Conservation (phyloP, 768 basidiomycete species). For the Hysterangium stoloniferum region DNA sequence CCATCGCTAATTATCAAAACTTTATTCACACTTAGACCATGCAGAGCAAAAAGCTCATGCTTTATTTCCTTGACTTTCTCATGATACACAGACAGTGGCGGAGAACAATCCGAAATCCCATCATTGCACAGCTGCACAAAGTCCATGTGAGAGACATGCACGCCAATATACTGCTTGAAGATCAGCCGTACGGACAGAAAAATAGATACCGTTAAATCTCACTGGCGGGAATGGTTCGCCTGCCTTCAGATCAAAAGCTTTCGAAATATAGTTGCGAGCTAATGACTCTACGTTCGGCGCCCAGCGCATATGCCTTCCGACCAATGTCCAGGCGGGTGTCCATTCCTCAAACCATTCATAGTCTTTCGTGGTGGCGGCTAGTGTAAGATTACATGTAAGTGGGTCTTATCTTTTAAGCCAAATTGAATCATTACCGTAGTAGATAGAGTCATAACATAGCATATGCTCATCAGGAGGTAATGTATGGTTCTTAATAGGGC, state of each 20-base stretch:
- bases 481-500: neutral
- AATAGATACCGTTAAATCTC: constrained; percentile 18
- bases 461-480: neutral
- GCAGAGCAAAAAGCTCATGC: neutral
- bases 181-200: neutral
- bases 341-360: constrained; percentile 31
- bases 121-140: constrained; percentile 41
- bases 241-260: constrained; percentile 32
- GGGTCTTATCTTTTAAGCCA: too few relatives aligned
- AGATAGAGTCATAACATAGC: neutral
- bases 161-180: constrained; percentile 39
- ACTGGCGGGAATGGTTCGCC: constrained; percentile 38
- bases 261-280: constrained; percentile 38
- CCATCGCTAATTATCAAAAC: constrained; percentile 67
- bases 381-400: too few relatives aligned
- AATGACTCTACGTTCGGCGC: constrained; percentile 32
- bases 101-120: constrained; percentile 37
- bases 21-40: constrained; percentile 24
- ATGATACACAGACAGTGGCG: constrained; percentile 43
- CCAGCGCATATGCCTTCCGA: constrained; percentile 47
- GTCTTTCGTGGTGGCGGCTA: neutral
- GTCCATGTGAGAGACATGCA: constrained; percentile 51
- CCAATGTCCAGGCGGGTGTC: constrained; percentile 51
- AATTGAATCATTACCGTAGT: too few relatives aligned
- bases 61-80: constrained; percentile 49